Evolutionary conservation across 139 green algal species (phyloP), one percentile per base, ranked within the genome.

Genomic region (Haematococcus lacustris): DNA sequence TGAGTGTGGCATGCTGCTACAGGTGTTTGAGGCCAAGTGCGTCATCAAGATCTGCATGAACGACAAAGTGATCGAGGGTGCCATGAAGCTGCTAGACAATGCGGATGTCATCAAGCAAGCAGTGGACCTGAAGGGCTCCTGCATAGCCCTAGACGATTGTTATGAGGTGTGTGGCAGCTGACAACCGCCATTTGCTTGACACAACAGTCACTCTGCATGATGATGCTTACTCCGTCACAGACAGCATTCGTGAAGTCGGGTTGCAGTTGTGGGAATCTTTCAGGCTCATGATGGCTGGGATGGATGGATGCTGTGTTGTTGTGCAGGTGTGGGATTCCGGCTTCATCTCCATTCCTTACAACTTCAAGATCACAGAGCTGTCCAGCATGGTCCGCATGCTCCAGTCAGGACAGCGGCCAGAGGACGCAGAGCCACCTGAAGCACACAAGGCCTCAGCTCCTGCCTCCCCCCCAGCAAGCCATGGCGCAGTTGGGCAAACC

Each of bases 321-420:
- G 13, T 71, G 47, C 80, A 87, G 80, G 68, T 90, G 28, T 97
- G 92, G 92, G 92, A 93, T 70, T 92, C 80, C 33, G 92, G 92
- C 33, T 93, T 96, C 76, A 92, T 97, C 43, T 96, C 89, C 26
- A 93, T 97, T 39, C 92, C 92, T 9, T 92, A 93, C 76, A 83
- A 96, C 76, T 97, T 97, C 78, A 78, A 75, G 32, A 70, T 84
- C 4, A 66, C 72, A 3, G 86, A 91, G 68, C 81, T 92, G 28
- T 70, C 85, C 33, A 74, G 71, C 2, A 82, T 83, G 68, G 70
- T 92, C 34, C 75, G 75, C 43, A 84, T 79, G 41, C 74, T 92
- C 73, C 80, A 81, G 67, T 35, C 71, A 5, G 78, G 74, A 6
- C 65, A 75, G 59, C 70, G 65, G 3, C 47, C 73, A 53, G 43